Base-by-base conservation (phyloP, 169 alveolate species). In the Plasmodium blacklocki region DNA sequence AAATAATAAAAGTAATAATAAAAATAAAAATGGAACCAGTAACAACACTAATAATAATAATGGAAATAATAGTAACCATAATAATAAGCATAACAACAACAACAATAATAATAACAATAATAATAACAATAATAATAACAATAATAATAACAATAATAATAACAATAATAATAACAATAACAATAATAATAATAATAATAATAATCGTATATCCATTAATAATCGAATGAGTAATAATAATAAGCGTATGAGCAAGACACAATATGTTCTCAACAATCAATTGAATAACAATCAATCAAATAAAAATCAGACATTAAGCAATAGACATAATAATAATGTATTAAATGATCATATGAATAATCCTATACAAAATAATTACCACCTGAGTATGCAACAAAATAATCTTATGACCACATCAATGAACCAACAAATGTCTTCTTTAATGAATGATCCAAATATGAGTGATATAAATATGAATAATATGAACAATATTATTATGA, bases 351-450 rank as follows among this genome's bases (percentile, higher is more conserved):
- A 66, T 45, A 52, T 76, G 50, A 76, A 56, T 45, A 39, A 29
- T 43, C 52, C 39, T 15, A 32, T 47, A 12, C 63, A 66, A 29
- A 23, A 19, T 59, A 60, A 59, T 74, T 58, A 14, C 14, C 90
- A 80, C 64, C 0, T 54, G 39, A 68, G 19, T 50, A 23, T 68
- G 14, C 78, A 67, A 62, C 73, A 62, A 47, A 76, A 47, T 15
- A 63, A 15, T 18, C 50, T 49, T n/a, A 47, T 58, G 39, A 18
- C 11, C 21, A 39, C 60, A 14, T 5, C 73, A 12, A 76, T 76
- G 70, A 76, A 76, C 43, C 63, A 63, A 26, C 74, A 76, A 21
- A 14, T 76, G 29, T 63, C 21, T 8, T 49, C 88, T 29, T 3
- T 66, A 66, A 76, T 67, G 72, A 47, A 58, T 58, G 85, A 56